Evolutionary conservation across 2,329 filamentous ascomycete genomes (phyloP), one percentile per base, ranked within the genome.

Genomic region (Apiospora saccharicola): DNA sequence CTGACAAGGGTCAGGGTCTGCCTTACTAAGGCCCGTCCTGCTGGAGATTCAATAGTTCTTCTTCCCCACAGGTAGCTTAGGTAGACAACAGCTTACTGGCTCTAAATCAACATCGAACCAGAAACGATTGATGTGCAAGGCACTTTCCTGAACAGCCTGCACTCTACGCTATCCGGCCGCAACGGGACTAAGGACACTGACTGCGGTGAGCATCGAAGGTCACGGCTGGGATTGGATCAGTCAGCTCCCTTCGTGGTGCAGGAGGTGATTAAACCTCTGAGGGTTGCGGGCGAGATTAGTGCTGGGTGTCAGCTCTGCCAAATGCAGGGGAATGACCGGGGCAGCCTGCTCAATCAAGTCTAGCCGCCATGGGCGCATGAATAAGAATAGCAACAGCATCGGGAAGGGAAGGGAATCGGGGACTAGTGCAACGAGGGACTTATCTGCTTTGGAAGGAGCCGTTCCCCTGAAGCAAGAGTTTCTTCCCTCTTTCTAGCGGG

Each of bases 311-410:
- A 64, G 57, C 34, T 64, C 57, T 34, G 57, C 34, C 57, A 24
- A 64, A 41, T n/a, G 57, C 57, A 64, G 57, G 57, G 57, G 57
- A 22, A 3, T 16, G 8, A 12, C 34, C 22, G 22, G 57, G 57
- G 34, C 30, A 41, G 57, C 34, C 57, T 64, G 34, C 57, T 64
- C 34, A 64, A 64, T 64, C 57, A n/a, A 64, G 57, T 10, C 34
- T 64, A 64, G 57, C 57, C n/a, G 19, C 19, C 19, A 34, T 22
- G 34, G 22, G 57, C 19, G 34, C 46, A 49, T 64, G 34, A n/a
- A n/a, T 19, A 64, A 64, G 57, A 64, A 64, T 64, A 64, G 57
- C 57, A 64, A 41, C 57, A 64, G 22, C 34, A 41, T 41, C 57
- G 34, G 34, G 34, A 64, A 64, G n/a, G 34, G 34, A 41, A 41